Base-by-base conservation (phyloP, 2,329 filamentous ascomycete species). In the Colletotrichum spaethianum region DNA sequence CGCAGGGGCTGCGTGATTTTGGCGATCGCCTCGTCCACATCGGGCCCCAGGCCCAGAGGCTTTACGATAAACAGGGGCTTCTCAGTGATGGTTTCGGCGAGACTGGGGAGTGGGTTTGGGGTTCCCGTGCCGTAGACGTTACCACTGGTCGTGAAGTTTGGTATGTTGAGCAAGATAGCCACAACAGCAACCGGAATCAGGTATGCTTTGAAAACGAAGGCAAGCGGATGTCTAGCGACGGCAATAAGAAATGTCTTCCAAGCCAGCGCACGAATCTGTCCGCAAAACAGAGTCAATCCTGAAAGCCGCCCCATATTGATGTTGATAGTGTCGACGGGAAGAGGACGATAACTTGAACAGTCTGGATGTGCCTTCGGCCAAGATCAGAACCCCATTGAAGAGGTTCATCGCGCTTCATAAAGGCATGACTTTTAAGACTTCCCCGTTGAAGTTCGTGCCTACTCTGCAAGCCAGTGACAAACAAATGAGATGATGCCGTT, bases 1-100 rank as follows among this genome's bases (percentile, higher is more conserved):
- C 28, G 18, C 8, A 61, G 36, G 5, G 36, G 50, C 12, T 38
- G 61, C 6, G 11, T 53, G 4, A 62, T 55, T 23, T 38, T 55
- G 36, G 36, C n/a, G 48, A 68, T 56, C 18, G n/a, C 28, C 11
- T 48, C n/a, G 11, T 61, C 23, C 4, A 63, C 59, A 18, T 56
- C 57, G 7, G 50, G 12, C 9, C 66, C 38, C 14, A 56, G 28
- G 73, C 61, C 4, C 67, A 31, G 1, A 79, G 42, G 14, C 23
- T 74, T 62, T 1, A 73, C 59, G 20, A 61, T 61, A 28, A 70
- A 63, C 9, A 81, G 40, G 12, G 73, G 72, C 18, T 73, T 55
- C 26, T 56, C 40, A 16, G 76, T 76, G 42, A 81, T 71, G 16
- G 65, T 75, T 14, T 75, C 56, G 28, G 40, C 28, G 23, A 50